These are phyloP conservation scores for Xerocomellus chrysenteron DNA, from an alignment of 768 basidiomycete species.

Conservation along the genomic window DNA sequence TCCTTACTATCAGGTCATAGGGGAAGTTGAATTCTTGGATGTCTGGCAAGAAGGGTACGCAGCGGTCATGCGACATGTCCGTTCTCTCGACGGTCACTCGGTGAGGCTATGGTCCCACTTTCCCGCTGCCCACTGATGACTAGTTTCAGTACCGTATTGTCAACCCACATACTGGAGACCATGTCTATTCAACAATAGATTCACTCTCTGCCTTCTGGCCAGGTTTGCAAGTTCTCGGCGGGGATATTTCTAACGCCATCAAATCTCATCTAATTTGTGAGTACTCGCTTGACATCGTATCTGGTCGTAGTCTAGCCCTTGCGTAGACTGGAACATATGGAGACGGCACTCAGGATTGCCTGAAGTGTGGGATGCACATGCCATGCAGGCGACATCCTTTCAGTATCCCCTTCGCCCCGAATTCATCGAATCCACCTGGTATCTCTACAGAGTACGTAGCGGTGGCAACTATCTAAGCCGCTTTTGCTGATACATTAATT, in stretches of 20 bases:
- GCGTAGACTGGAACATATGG: constrained; percentile 90
- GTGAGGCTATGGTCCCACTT: constrained; percentile 39
- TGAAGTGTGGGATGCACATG: constrained; percentile 87
- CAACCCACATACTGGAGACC: constrained; percentile 76
- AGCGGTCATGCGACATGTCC: constrained; percentile 80
- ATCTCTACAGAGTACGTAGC: constrained; percentile 74
- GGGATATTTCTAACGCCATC: constrained; percentile 87
- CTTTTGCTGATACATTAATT: constrained; percentile 5
- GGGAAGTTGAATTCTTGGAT: constrained; percentile 77
- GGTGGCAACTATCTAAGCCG: neutral
- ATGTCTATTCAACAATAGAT: constrained; percentile 79
- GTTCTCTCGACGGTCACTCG: constrained; percentile 85
- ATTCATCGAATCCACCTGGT: constrained; percentile 96
- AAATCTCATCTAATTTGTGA: constrained; percentile 87
- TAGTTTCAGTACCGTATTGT: constrained; percentile 73
- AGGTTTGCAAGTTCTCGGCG: constrained; percentile 87
- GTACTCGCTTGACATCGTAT: constrained; percentile 21
- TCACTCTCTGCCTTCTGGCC: constrained; percentile 97
- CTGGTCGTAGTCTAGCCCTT: neutral
- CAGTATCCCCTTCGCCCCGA: constrained; percentile 87
- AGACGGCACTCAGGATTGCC: constrained; percentile 82
- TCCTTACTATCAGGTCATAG: constrained; percentile 33
- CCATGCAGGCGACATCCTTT: constrained; percentile 65
- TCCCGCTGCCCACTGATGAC: constrained; percentile 1
- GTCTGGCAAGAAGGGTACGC: constrained; percentile 85